These are phyloP conservation scores for Kregervanrija fluxuum DNA, from an alignment of 805 yeast genomes.

Conservation along the genomic window DNA sequence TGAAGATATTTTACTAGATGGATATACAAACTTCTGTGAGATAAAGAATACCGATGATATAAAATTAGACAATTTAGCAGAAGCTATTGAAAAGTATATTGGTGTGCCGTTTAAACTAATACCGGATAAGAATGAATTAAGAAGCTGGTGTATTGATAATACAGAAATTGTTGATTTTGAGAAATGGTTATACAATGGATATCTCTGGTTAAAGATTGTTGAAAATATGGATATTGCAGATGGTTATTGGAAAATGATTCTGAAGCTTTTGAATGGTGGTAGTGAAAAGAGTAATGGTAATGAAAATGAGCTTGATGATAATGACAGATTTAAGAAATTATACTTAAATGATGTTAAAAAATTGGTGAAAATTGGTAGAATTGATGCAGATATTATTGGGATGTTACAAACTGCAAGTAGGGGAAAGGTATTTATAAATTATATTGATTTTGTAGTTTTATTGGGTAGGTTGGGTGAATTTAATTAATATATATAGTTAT, in stretches of 20 bases:
- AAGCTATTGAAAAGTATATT: constrained; percentile 1
- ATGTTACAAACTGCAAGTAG: constrained; percentile 39
- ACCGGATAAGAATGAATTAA: not conserved
- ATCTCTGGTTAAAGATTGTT: constrained; percentile 31
- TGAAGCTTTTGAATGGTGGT: not conserved
- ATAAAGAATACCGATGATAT: constrained; percentile 32
- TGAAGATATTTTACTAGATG: constrained; percentile 38
- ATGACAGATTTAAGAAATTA: constrained; percentile 14
- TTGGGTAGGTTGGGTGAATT: constrained; percentile 41
- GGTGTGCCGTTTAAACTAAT: constrained; percentile 5
- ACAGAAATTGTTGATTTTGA: constrained; percentile 40
- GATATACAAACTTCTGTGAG: constrained; percentile 33
- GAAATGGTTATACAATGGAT: constrained; percentile 33
- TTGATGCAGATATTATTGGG: constrained; percentile 27
- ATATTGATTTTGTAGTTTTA: constrained; percentile 40
- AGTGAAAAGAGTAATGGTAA: not conserved
- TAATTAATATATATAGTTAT: not conserved
- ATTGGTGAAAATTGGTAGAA: constrained; percentile 21
- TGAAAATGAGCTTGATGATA: too few relatives aligned
- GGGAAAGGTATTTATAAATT: constrained; percentile 31
- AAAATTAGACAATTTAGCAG: constrained; percentile 21
- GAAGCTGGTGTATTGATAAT: constrained; percentile 18
- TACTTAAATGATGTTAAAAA: constrained; percentile 32
- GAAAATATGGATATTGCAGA: constrained; percentile 29
- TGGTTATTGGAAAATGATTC: constrained; percentile 34